A percentile compares a stretch with the other conserved stretches of the same genome.
phyloP scores from a whole-genome alignment of 2,329 filamentous ascomycete genomes.

The Aspergillus versicolor region DNA sequence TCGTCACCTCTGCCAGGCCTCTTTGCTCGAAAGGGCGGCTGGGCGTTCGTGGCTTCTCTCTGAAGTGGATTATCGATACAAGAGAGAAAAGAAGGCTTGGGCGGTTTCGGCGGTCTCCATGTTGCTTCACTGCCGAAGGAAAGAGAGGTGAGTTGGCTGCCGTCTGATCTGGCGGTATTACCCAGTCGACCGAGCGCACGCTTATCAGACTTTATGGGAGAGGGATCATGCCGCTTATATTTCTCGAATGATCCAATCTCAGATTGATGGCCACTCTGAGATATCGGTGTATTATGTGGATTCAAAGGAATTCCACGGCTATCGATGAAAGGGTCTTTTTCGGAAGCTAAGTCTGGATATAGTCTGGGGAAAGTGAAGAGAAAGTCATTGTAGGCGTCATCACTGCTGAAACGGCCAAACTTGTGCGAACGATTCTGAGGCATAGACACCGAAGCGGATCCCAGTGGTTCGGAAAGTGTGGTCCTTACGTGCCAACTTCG shows the following conservation, averaged over 20 bases:
- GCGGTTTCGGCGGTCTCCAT: constrained; percentile 13
- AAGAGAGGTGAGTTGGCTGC: not conserved
- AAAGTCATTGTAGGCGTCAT: not conserved
- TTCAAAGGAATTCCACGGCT: constrained; percentile 4
- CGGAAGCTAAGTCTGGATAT: not conserved
- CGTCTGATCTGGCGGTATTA: not conserved
- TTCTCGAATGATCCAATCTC: not conserved
- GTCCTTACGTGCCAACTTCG: not conserved
- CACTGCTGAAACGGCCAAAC: not conserved
- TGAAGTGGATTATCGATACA: not conserved
- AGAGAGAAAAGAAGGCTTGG: constrained; percentile 16
- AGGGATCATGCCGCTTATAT: not conserved
- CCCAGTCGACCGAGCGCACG: not conserved
- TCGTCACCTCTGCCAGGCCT: not conserved
- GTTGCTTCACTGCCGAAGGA: not conserved
- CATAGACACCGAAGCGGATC: not conserved
- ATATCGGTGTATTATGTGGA: constrained; percentile 13
- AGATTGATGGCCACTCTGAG: constrained; percentile 6
- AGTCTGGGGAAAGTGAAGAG: not conserved
- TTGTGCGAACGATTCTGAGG: not conserved
- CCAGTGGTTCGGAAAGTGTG: not conserved
- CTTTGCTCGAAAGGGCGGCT: not conserved
- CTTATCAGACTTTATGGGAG: not conserved
- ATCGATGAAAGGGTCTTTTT: constrained; percentile 7
- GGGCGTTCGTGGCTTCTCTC: not conserved